Evolutionary conservation across 1,284 basidiomycete species (phyloP), one percentile per base, ranked within the genome.

Genomic region (Ganoderma meredithae): DNA sequence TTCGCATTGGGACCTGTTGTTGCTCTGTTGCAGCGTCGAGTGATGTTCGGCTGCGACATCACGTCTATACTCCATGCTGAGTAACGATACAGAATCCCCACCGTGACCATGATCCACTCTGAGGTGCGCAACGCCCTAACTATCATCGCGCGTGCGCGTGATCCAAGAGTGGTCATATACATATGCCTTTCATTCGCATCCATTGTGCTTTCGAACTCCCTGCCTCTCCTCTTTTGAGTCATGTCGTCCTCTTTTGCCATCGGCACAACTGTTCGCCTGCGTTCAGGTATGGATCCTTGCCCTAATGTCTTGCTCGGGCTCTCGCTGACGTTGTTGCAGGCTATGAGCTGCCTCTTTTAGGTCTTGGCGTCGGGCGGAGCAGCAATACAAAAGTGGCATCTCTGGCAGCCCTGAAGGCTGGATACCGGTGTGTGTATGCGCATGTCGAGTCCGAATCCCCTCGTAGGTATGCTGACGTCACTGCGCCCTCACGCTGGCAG

Each of bases 321-420:
- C 13, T 43, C 41, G 17, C 41, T 43, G 13, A 43, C 52, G 13
- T 33, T 33, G 15, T 15, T 33, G 17, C 31, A 55, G 53, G 53
- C 17, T 55, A 55, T 17, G 53, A 55, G 17, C 27, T 55, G 15
- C 53, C 53, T 55, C 53, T 55, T 15, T 83, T 96, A 0, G 95
- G 95, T 1, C 90, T 95, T 66, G 95, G 95, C n/a, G 92, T 95
- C 12, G 96, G 91, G 75, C 87, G 91, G 74, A 91, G 92, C 81
- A 83, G 88, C 72, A 84, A 87, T 62, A 79, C 88, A 33, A 83
- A 82, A 40, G 76, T 85, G 0, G 89, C 90, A 15, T 87, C 90
- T 22, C 76, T 89, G 31, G 85, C 88, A 58, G 94, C 94, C 1
- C 79, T 95, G 71, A 84, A 86, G 68, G 85, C 83, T 22, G 95